A percentile compares a stretch with the other conserved stretches of the same genome.
Conservation (phyloP, 1,284 basidiomycete genomes). For the Ceratobasidium sp. region DNA sequence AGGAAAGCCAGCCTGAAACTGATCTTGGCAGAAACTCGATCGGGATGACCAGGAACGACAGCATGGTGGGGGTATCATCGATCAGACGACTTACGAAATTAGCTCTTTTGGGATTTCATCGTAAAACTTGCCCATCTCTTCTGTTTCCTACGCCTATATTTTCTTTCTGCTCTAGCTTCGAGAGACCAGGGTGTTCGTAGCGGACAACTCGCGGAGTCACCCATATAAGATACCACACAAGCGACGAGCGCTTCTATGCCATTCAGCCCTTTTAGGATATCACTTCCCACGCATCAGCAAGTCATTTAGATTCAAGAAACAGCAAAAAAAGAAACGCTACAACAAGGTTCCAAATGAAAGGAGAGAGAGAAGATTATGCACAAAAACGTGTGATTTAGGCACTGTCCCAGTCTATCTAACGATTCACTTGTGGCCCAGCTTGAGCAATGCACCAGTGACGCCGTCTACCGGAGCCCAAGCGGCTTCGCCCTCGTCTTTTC, state of each 20-base stretch:
- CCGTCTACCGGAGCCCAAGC: constrained; percentile 80
- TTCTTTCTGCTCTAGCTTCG: background rate
- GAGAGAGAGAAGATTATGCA: background rate
- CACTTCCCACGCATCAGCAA: background rate
- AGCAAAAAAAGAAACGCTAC: constrained; percentile 6
- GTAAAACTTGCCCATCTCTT: constrained; percentile 58
- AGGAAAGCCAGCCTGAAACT: no score
- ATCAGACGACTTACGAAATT: constrained; percentile 45
- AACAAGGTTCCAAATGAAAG: constrained; percentile 26
- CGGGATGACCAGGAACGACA: no score
- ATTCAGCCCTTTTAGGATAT: background rate
- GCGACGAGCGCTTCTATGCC: no score
- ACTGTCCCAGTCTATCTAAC: background rate
- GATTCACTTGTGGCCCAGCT: constrained; percentile 72
- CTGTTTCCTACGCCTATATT: background rate
- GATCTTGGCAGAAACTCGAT: no score
- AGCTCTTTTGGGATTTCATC: constrained; percentile 57
- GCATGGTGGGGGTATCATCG: background rate
- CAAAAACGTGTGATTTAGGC: constrained; percentile 42
- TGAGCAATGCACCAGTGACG: constrained; percentile 81
- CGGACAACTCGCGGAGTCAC: background rate
- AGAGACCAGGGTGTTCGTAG: background rate
- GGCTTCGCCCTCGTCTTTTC: constrained; percentile 65
- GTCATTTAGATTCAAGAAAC: constrained; percentile 48
- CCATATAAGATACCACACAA: no score